phyloP scores from a whole-genome alignment of 2,329 filamentous ascomycete genomes.

The Penicillium olsonii region DNA sequence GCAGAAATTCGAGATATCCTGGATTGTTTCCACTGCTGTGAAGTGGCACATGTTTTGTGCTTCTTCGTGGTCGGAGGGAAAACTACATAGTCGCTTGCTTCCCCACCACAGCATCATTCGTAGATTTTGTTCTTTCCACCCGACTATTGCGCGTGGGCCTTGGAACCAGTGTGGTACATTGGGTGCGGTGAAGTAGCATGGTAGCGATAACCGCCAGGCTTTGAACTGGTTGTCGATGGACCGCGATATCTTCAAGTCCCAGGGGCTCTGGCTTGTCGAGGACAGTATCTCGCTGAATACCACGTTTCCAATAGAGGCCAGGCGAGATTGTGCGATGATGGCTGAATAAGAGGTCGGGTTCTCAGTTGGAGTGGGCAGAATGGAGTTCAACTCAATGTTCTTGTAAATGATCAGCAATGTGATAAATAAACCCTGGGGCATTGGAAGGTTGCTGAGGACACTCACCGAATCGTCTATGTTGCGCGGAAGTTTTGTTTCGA shows the following conservation, averaged over 20 bases:
- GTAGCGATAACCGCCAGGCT: conserved; percentile 20
- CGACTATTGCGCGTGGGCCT: conserved; percentile 20
- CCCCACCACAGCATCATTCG: conserved; percentile 27
- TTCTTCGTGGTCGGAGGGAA: conserved; percentile 13
- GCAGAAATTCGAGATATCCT: conserved; percentile 21
- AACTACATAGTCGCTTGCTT: conserved; percentile 13
- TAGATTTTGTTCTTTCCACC: conserved; percentile 27
- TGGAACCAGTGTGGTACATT: conserved; percentile 22
- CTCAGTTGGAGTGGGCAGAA: not conserved
- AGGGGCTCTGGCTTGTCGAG: conserved; percentile 2
- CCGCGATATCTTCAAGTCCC: conserved; percentile 13
- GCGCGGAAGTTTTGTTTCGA: conserved; percentile 22
- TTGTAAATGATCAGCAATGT: not conserved
- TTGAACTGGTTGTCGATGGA: conserved; percentile 24
- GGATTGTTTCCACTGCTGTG: conserved; percentile 19
- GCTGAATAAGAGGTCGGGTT: conserved; percentile 22
- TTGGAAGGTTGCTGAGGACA: too few relatives aligned
- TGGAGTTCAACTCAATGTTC: not conserved
- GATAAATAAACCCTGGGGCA: not conserved
- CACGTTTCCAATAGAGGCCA: conserved; percentile 17
- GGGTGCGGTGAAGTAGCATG: conserved; percentile 16
- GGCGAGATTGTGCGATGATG: conserved; percentile 20
- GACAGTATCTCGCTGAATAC: conserved; percentile 18
- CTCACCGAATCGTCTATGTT: conserved; percentile 24
- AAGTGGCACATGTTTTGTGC: conserved; percentile 21